These are phyloP conservation scores for Halophytophthora batemanensis DNA, from an alignment of 352 stramenopile genomes.

Conservation along the genomic window DNA sequence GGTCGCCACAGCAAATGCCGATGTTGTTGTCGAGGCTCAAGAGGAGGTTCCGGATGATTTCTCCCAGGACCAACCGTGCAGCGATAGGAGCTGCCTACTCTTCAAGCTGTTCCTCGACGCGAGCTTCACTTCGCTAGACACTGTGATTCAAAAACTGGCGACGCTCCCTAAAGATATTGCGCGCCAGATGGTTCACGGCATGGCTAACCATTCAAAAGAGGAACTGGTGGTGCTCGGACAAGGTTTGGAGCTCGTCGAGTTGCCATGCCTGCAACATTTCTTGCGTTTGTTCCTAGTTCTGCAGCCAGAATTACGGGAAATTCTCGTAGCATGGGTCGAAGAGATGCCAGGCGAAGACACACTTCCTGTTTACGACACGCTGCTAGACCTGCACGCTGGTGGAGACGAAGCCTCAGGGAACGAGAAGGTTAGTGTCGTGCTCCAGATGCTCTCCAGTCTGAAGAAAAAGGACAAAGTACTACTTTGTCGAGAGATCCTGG, in stretches of 20 bases:
- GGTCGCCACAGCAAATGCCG: conserved; percentile 13
- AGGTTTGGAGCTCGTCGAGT: conserved; percentile 33
- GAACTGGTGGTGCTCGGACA: conserved; percentile 38
- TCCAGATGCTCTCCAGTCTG: conserved; percentile 39
- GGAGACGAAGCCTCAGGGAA: not conserved
- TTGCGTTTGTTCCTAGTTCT: conserved; percentile 36
- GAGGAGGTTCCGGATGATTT: conserved; percentile 13
- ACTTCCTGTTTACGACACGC: conserved; percentile 35
- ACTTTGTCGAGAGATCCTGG: conserved; percentile 34
- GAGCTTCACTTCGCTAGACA: conserved; percentile 29
- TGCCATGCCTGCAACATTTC: conserved; percentile 27
- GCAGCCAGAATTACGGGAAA: conserved; percentile 16
- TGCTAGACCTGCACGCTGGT: conserved; percentile 24
- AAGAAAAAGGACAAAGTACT: conserved; percentile 35
- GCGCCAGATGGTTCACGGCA: conserved; percentile 21
- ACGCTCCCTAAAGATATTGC: conserved; percentile 21
- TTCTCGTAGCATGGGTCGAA: conserved; percentile 40
- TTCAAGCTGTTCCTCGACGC: conserved; percentile 51
- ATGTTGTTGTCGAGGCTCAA: not conserved
- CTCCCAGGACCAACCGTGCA: conserved; percentile 2
- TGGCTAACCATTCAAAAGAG: conserved; percentile 24
- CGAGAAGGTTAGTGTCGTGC: conserved; percentile 21
- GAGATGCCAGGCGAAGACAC: conserved; percentile 39
- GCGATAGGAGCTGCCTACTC: conserved; percentile 17
- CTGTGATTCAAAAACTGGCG: conserved; percentile 46